These are phyloP conservation scores for Flaveria ramosissima DNA, from an alignment of 129 eudicot genomes.

Conservation along the genomic window DNA sequence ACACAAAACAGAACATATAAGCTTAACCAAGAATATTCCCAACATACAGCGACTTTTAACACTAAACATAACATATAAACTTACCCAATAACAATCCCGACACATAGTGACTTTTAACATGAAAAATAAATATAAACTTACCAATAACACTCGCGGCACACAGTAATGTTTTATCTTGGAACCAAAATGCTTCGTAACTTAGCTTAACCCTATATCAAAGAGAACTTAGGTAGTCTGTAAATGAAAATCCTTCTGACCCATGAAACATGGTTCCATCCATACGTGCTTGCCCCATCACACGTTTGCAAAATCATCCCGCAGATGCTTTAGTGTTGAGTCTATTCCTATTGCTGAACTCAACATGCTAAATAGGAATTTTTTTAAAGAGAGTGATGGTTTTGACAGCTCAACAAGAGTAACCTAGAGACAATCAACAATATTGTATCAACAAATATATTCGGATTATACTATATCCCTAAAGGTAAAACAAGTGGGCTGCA, in stretches of 20 bases:
- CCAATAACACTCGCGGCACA: not conserved
- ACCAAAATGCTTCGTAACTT: not conserved
- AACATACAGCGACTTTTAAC: too few relatives aligned
- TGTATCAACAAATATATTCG: not conserved
- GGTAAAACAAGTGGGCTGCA: too few relatives aligned
- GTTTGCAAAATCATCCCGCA: conserved; percentile 48
- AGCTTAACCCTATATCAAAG: conserved; percentile 31
- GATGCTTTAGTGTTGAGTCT: conserved; percentile 51
- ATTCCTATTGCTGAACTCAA: conserved; percentile 60
- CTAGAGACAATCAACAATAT: conserved; percentile 37
- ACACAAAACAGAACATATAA: not conserved
- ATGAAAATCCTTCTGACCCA: conserved; percentile 51
- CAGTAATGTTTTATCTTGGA: not conserved
- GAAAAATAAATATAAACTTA: not conserved
- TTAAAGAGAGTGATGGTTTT: conserved; percentile 62
- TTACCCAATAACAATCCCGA: not conserved
- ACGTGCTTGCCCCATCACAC: conserved; percentile 71
- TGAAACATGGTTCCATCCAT: conserved; percentile 79
- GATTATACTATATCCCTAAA: too few relatives aligned
- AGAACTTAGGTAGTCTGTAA: conserved; percentile 46
- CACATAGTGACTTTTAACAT: too few relatives aligned
- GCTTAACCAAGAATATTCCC: too few relatives aligned
- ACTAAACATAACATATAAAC: not conserved
- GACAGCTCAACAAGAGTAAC: conserved; percentile 83
- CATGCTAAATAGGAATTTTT: conserved; percentile 54